phyloP scores from a whole-genome alignment of 768 basidiomycete species.

The Tulasnella sp. region DNA sequence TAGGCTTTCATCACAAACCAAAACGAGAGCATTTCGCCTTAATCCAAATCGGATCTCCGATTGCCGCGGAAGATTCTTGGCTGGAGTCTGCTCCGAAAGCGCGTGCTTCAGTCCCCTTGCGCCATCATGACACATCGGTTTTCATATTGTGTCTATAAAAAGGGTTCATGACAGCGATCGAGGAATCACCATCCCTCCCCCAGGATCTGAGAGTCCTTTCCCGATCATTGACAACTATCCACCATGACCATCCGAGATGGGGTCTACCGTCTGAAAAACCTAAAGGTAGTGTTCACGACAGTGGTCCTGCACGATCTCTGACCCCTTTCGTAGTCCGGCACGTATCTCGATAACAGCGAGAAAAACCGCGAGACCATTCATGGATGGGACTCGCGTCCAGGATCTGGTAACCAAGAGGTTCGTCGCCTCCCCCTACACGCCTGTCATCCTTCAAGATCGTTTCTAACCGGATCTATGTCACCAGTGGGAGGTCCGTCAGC shows the following conservation, averaged over 20 bases:
- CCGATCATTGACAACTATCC: not conserved
- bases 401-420: not conserved
- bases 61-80: no score
- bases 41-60: no score
- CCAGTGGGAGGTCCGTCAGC: not conserved
- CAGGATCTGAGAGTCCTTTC: not conserved
- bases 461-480: not conserved
- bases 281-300: not conserved
- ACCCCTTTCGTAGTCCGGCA: not conserved
- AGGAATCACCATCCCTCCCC: not conserved
- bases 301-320: not conserved
- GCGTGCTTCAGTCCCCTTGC: no score
- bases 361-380: not conserved
- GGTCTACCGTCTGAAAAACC: not conserved
- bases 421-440: not conserved
- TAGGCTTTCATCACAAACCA: no score
- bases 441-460: not conserved
- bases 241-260: not conserved
- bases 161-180: no score
- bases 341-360: not conserved
- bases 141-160: no score
- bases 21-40: no score
- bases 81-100: no score
- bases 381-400: constrained; percentile 8
- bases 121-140: no score